Percentiles rank a stretch among this genome's conserved stretches.
Conservation (phyloP, 768 basidiomycete genomes). For the Pisolithus tinctorius region DNA sequence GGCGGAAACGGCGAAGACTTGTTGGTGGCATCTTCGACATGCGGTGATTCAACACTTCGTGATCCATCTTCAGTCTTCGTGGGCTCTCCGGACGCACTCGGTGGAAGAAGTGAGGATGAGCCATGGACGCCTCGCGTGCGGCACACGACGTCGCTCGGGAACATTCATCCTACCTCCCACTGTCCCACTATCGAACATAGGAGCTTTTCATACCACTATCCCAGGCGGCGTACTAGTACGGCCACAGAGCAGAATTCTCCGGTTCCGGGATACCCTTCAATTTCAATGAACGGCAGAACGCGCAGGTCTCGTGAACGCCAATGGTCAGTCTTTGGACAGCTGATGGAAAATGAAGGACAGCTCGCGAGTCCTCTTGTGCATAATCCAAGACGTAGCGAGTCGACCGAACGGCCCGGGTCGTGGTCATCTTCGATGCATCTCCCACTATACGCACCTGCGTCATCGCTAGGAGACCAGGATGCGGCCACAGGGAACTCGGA, state of each 20-base stretch:
- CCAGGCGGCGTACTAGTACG: slow-evolving; percentile 8
- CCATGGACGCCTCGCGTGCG: slow-evolving; percentile 11
- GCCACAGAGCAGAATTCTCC: slow-evolving; percentile 13
- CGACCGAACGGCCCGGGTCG: background rate
- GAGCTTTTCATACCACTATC: slow-evolving; percentile 5
- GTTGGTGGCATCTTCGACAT: slow-evolving; percentile 65
- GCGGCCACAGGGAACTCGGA: slow-evolving; percentile 11
- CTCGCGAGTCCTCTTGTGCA: slow-evolving; percentile 12
- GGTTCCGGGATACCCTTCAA: slow-evolving; percentile 6
- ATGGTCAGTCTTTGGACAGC: slow-evolving; percentile 66
- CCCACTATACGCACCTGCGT: background rate
- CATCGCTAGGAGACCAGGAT: background rate
- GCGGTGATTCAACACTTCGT: slow-evolving; percentile 4
- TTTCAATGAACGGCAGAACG: background rate
- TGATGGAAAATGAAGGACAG: slow-evolving; percentile 63
- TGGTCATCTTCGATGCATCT: slow-evolving; percentile 2
- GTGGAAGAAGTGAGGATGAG: background rate
- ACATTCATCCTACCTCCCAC: background rate
- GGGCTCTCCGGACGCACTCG: slow-evolving; percentile 23
- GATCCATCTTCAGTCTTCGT: slow-evolving; percentile 6
- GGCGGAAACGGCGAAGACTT: slow-evolving; percentile 78
- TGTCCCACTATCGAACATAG: slow-evolving; percentile 6
- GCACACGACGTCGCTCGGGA: slow-evolving; percentile 13
- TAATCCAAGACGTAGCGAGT: slow-evolving; percentile 3
- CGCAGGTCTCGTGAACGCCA: slow-evolving; percentile 24